Conservation (phyloP, 2,329 filamentous ascomycete genomes). For the Thielaviopsis ethacetica region DNA sequence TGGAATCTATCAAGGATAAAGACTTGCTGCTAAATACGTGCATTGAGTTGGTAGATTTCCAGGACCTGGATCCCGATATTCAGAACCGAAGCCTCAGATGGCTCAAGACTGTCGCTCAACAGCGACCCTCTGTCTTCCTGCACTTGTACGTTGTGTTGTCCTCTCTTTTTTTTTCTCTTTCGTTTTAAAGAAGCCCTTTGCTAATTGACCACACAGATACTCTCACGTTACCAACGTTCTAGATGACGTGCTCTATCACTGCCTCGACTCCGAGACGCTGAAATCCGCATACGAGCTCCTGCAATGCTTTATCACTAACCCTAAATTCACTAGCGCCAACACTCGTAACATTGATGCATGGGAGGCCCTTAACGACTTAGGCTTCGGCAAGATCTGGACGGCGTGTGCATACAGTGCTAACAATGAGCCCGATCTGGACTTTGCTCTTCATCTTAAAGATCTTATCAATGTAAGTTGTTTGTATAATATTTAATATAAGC, state of each 20-base stretch:
- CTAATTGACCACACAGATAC: constrained; percentile 23
- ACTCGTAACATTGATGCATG: constrained; percentile 31
- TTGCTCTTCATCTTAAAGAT: constrained; percentile 38
- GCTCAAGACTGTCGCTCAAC: constrained; percentile 39
- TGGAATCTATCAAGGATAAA: constrained; percentile 36
- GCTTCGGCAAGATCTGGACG: constrained; percentile 47
- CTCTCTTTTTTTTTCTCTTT: too few species aligned
- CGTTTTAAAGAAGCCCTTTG: constrained; percentile 10
- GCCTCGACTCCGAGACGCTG: constrained; percentile 43
- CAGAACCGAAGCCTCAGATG: constrained; percentile 43
- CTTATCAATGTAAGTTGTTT: constrained; percentile 31
- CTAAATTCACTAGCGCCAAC: constrained; percentile 31
- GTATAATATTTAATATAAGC: background rate
- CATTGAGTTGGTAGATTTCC: constrained; percentile 50
- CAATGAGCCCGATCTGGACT: constrained; percentile 30
- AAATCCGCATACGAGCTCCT: constrained; percentile 44
- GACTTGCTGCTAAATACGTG: constrained; percentile 46
- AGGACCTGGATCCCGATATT: constrained; percentile 43
- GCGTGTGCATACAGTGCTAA: constrained; percentile 34
- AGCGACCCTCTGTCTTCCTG: constrained; percentile 38
- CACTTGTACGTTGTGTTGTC: constrained; percentile 35
- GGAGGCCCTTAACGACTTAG: constrained; percentile 41
- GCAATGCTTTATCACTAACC: constrained; percentile 38
- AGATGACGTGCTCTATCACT: constrained; percentile 45
- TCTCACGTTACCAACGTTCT: constrained; percentile 40